Percentiles rank a stretch among this genome's conserved stretches.
These are phyloP conservation scores for Cytidiella melzeri DNA, from an alignment of 768 basidiomycete species.

Conservation along the genomic window DNA sequence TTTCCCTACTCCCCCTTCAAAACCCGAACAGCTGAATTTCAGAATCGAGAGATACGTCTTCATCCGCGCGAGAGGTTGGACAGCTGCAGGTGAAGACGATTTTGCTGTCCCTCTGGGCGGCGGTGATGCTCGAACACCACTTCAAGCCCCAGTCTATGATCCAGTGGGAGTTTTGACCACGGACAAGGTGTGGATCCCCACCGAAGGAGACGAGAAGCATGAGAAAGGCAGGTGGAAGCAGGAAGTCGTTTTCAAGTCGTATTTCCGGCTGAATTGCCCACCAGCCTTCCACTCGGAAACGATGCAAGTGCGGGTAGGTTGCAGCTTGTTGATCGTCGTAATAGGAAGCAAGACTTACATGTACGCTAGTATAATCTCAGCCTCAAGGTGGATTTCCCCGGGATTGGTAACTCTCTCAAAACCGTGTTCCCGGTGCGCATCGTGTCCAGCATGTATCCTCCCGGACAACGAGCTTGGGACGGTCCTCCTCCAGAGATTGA, in stretches of 20 bases:
- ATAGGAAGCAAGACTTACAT: background rate
- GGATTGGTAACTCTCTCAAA: constrained; percentile 15
- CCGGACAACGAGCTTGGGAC: constrained; percentile 7
- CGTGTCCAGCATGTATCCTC: constrained; percentile 11
- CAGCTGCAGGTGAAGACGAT: constrained; percentile 8
- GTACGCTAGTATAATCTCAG: constrained; percentile 11
- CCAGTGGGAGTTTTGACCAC: constrained; percentile 13
- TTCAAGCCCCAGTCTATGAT: background rate
- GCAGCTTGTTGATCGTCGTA: too few species aligned
- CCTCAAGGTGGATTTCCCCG: constrained; percentile 17
- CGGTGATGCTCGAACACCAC: background rate
- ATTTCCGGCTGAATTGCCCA: constrained; percentile 9
- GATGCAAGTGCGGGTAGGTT: constrained; percentile 13
- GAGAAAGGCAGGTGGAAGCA: constrained; percentile 15
- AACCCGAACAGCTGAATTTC: constrained; percentile 13
- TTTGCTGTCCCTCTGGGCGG: constrained; percentile 3
- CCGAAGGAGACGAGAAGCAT: constrained; percentile 8
- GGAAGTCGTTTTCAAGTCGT: constrained; percentile 15
- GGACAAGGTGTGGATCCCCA: constrained; percentile 15
- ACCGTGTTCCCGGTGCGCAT: constrained; percentile 14
- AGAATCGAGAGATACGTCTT: constrained; percentile 11
- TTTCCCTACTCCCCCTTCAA: constrained; percentile 14
- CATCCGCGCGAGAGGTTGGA: constrained; percentile 8
- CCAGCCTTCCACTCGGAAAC: constrained; percentile 14
- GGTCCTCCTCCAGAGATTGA: constrained; percentile 11